Evolutionary conservation across 2,329 filamentous ascomycete species (phyloP), one percentile per base, ranked within the genome.

Genomic region (Ophiostoma montium): DNA sequence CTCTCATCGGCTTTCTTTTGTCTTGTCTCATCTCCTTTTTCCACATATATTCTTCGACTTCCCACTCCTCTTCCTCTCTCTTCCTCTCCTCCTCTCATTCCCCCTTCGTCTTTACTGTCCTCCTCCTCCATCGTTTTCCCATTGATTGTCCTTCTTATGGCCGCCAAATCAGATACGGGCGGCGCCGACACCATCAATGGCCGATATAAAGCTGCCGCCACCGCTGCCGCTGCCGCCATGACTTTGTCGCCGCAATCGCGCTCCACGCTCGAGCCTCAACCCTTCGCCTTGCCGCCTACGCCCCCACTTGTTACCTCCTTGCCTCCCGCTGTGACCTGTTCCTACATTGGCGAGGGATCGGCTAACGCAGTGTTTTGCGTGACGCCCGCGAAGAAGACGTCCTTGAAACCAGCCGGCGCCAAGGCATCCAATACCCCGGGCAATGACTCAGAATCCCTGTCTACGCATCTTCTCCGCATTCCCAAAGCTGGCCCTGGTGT

Each of bases 321-420:
- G 21, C 52, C 53, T 12, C 21, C 50, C 1, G 46, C 23, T 13
- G 48, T 47, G 54, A 56, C 46, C 66, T 76, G 52, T 38, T 33
- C 35, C 1, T 55, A 54, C 50, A 63, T 78, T 19, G 74, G 72
- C 23, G 85, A 92, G 62, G 86, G 85, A 21, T 80, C 83, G 21
- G 84, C 86, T 48, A 90, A 92, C 62, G 74, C 82, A 47, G 81
- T 89, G 54, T 88, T 85, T 44, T 27, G 39, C 44, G 35, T 52
- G 19, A 9, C 13, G 10, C 49, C 49, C 21, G 30, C 32, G 44
- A 39, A 3, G 30, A 42, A 42, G 23, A 18, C 21, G 15, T 2
- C 23, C 2, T n/a, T n/a, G 6, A 30, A 27, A 9, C 8, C 16
- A 30, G 35, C 13, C 21, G 35, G 23, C 7, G 31, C 16, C 31